Base-by-base conservation (phyloP, 1,139 yeast genomes). In the Geotrichum citri-aurantii region DNA sequence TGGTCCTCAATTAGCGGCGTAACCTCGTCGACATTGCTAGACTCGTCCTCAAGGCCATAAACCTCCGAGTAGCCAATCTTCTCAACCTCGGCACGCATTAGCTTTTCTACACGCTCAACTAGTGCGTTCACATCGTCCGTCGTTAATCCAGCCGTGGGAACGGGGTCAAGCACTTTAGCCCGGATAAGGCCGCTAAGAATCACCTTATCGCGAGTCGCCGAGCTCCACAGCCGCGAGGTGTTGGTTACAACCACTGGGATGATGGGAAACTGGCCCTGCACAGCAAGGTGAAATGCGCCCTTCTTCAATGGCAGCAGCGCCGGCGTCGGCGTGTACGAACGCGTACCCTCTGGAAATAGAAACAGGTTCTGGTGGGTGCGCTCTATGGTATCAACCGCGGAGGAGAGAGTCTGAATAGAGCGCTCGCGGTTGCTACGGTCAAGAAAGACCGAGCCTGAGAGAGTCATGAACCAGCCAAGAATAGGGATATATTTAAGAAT, bases 201-300 rank as follows among this genome's bases (percentile, higher is more conserved):
- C 48, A 69, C 65, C 23, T 21, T 42, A 14, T 42, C n/a, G 17
- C 24, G 31, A 1, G 48, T 46, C 48, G 54, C 77, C 69, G 84
- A 81, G 12, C 40, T 26, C 31, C 51, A 56, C 27, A 77, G 75
- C 62, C 77, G 78, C 6, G 96, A 85, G 59, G 95, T 88, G 74
- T 93, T 95, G 50, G 92, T 82, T 7, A 90, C 89, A 10, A 89
- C 95, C 51, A 88, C 78, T 2, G 99, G 99, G 14, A 93, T 83
- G 52, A 93, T 77, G 26, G 98, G 98, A 42, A 93, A 84, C 48
- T 83, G 84, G 2, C 96, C 96, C 73, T 92, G 96, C 63, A 87
- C 87, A 12, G 99, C 99, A 68, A 93, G 80, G 73, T 93, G 97
- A 83, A 95, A 95, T 0, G 98, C 98, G 55, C 99, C 99, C 71